Percentiles rank a stretch among this genome's conserved stretches.
These are phyloP conservation scores for Oryza glaberrima DNA, from an alignment of 176 grass and related monocot genomes.

Conservation along the genomic window DNA sequence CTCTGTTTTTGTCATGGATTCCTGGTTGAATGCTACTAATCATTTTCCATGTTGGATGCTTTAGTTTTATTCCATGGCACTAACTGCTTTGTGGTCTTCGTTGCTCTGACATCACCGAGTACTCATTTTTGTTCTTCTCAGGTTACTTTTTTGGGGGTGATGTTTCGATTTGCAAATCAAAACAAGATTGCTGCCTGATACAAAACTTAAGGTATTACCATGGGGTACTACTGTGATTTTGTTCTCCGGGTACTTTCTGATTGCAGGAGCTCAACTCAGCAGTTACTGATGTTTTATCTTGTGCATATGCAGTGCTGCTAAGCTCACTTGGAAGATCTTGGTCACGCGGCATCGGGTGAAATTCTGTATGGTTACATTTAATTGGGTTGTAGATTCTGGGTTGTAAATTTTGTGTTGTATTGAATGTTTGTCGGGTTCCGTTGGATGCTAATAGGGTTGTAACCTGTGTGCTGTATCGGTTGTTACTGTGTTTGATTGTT, in stretches of 20 bases:
- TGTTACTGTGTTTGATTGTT: too few species aligned
- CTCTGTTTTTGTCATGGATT: too few species aligned
- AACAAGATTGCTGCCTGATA: neutral
- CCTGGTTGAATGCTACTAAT: neutral
- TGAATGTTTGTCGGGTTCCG: too few species aligned
- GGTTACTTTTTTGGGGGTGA: neutral
- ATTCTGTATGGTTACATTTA: neutral
- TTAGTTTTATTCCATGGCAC: neutral
- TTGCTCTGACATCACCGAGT: neutral
- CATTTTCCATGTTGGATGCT: constrained; percentile 5
- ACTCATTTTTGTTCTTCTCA: neutral
- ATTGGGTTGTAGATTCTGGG: too few species aligned
- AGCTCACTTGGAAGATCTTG: constrained; percentile 30
- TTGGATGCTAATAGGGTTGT: too few species aligned
- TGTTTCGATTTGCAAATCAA: constrained; percentile 4
- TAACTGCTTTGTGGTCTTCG: neutral
- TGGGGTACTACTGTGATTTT: neutral
- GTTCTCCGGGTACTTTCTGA: neutral
- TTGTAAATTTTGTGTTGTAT: too few species aligned
- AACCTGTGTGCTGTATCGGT: too few species aligned
- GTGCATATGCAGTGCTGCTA: constrained; percentile 31
- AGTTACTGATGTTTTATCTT: constrained; percentile 43
- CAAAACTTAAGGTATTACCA: neutral
- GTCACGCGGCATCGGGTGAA: neutral
- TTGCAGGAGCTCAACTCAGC: neutral